Base-by-base conservation (phyloP, 2,329 filamentous ascomycete species). In the Colletotrichum abscissum region DNA sequence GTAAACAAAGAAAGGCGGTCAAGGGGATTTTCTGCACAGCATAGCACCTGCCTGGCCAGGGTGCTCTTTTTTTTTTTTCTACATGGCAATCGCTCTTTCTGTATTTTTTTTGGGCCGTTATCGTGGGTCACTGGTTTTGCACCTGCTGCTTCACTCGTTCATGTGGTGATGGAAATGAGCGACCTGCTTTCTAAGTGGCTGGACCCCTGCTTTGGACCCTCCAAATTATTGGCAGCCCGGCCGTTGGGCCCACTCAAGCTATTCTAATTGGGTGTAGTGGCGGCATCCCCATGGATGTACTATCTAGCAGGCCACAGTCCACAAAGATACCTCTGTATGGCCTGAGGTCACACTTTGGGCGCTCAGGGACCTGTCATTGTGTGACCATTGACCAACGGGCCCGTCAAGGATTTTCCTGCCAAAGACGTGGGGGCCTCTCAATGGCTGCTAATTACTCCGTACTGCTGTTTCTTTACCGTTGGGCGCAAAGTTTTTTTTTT, bases 161-260 rank as follows among this genome's bases (percentile, higher is more conserved):
- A 67, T 67, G 73, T 69, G 67, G 69, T 69, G 74, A 75, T 73
- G 57, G 63, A 71, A 75, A 75, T 73, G 66, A 73, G 57, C 33
- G 57, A 26, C n/a, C 49, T 57, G 57, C 56, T 52, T 22, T 55
- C 14, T 59, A 28, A 73, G 66, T 73, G 70, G 70, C n/a, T 52
- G 33, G 26, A 60, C 60, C 70, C 70, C 56, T 70, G 70, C n/a
- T 19, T 6, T 14, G 12, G 35, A 55, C 56, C 70, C 70, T 28
- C 55, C 56, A 46, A 14, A 56, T 55, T 56, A 38, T 60, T 63
- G 56, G 28, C 22, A 24, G 38, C 8, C 49, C 49, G 63, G 30
- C 70, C 66, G 63, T 30, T 58, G n/a, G n/a, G 3, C 55, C 66
- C 60, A 55, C 33, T 19, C 3, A n/a, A 9, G 8, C 22, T 30